phyloP scores from a whole-genome alignment of 805 yeast species.

The Nematodospora valgi region DNA sequence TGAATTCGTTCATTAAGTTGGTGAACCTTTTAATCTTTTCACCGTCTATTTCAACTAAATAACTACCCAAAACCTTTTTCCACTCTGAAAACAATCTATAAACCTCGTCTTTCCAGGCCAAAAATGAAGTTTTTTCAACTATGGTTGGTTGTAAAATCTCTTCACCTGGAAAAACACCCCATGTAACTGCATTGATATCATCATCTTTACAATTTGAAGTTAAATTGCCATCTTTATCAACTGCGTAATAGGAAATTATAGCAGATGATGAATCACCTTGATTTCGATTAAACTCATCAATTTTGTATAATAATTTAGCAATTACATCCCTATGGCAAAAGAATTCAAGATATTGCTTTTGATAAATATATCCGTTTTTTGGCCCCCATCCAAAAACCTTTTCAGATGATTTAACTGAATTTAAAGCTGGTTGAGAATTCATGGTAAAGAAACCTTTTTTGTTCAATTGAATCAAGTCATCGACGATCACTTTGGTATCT shows the following conservation, averaged over 20 bases:
- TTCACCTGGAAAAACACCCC: slow-evolving; percentile 97
- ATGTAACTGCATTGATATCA: slow-evolving; percentile 91
- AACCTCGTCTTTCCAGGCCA: slow-evolving; percentile 98
- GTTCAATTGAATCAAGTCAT: slow-evolving; percentile 62
- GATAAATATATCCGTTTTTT: slow-evolving; percentile 85
- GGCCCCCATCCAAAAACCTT: slow-evolving; percentile 94
- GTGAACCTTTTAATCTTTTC: slow-evolving; percentile 31
- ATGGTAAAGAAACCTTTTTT: slow-evolving; percentile 69
- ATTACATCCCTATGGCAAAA: slow-evolving; percentile 61
- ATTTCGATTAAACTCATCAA: slow-evolving; percentile 43
- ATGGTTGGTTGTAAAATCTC: slow-evolving; percentile 95
- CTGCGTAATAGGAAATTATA: slow-evolving; percentile 75
- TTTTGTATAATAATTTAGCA: slow-evolving; percentile 31
- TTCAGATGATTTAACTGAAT: slow-evolving; percentile 72
- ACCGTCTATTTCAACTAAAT: slow-evolving; percentile 27
- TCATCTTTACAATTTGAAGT: slow-evolving; percentile 68
- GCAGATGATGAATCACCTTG: slow-evolving; percentile 36
- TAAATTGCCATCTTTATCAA: slow-evolving; percentile 54
- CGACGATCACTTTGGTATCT: slow-evolving; percentile 65
- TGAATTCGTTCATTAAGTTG: slow-evolving; percentile 43
- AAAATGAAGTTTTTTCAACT: slow-evolving; percentile 84
- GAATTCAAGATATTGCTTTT: slow-evolving; percentile 89
- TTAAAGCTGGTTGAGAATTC: slow-evolving; percentile 92
- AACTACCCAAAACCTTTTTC: slow-evolving; percentile 50
- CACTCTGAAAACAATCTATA: slow-evolving; percentile 81